Evolutionary conservation across 129 eudicot genomes (phyloP).

Genomic region (Flaveria bidentis): DNA sequence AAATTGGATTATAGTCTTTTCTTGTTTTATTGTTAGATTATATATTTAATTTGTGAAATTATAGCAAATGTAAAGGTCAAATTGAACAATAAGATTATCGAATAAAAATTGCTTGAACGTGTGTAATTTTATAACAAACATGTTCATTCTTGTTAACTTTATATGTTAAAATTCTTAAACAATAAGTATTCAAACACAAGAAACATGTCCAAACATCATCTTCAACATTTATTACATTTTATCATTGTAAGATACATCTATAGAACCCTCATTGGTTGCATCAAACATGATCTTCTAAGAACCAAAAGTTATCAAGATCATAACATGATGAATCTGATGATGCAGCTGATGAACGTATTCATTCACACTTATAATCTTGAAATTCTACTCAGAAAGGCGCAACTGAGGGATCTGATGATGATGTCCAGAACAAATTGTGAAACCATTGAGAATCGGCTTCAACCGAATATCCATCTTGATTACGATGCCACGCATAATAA

Average conservation of each 20-base stretch:
- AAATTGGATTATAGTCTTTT: no score
- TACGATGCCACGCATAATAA: slow-evolving; percentile 78
- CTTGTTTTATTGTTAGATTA: no score
- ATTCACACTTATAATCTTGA: not conserved
- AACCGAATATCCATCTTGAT: slow-evolving; percentile 72
- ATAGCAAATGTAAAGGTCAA: no score
- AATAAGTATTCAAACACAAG: not conserved
- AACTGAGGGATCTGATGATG: slow-evolving; percentile 25
- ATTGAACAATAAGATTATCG: no score
- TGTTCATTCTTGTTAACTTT: not conserved
- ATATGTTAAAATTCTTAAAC: not conserved
- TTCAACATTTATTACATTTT: not conserved
- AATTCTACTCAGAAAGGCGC: slow-evolving; percentile 35
- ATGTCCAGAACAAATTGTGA: slow-evolving; percentile 60
- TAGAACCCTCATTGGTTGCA: not conserved
- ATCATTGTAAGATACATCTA: not conserved
- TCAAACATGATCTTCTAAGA: slow-evolving; percentile 1
- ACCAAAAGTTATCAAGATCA: not conserved
- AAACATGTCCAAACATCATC: not conserved
- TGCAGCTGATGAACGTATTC: not conserved
- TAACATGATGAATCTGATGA: not conserved
- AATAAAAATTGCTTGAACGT: no score
- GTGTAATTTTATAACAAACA: no score
- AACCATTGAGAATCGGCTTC: slow-evolving; percentile 85
- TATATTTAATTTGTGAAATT: no score